Evolutionary conservation across 2,329 filamentous ascomycete species (phyloP).

Genomic region (Penicillium thymicola): DNA sequence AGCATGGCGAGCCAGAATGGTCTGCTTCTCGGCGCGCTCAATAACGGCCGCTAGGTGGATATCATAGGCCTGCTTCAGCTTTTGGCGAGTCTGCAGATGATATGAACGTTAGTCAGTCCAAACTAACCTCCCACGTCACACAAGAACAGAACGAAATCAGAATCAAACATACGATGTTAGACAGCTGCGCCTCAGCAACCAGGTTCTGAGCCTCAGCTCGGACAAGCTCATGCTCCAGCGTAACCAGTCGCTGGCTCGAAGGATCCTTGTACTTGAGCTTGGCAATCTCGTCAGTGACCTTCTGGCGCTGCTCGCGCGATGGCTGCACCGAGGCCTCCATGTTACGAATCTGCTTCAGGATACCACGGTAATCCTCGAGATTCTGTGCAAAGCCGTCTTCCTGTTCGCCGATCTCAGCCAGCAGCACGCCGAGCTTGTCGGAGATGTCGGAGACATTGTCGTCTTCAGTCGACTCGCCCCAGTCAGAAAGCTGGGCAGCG

Average conservation of each 20-base stretch:
- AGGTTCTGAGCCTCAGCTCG: conserved; percentile 92
- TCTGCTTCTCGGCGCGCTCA: conserved; percentile 95
- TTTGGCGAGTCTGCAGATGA: conserved; percentile 74
- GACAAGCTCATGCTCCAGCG: conserved; percentile 93
- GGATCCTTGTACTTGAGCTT: conserved; percentile 91
- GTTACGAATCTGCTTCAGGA: conserved; percentile 90
- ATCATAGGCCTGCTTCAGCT: conserved; percentile 92
- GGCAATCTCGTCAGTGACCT: conserved; percentile 89
- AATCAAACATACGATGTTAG: conserved; percentile 70
- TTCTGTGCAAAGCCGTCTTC: conserved; percentile 84
- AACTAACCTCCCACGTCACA: neutral
- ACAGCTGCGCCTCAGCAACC: conserved; percentile 93
- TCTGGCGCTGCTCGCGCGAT: conserved; percentile 78
- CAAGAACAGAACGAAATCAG: neutral
- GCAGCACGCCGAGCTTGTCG: conserved; percentile 90
- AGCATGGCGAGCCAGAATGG: conserved; percentile 87
- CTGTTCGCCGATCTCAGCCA: conserved; percentile 90
- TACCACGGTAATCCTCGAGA: conserved; percentile 75
- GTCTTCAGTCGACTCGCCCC: conserved; percentile 89
- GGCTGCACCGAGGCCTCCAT: conserved; percentile 95
- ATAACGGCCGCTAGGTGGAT: conserved; percentile 85
- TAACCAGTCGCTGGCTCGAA: conserved; percentile 72
- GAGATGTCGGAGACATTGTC: conserved; percentile 84
- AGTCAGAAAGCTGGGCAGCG: conserved; percentile 88
- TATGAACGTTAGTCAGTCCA: conserved; percentile 4